These are phyloP conservation scores for Globisporangium polare DNA, from an alignment of 352 stramenopile species.

Conservation along the genomic window DNA sequence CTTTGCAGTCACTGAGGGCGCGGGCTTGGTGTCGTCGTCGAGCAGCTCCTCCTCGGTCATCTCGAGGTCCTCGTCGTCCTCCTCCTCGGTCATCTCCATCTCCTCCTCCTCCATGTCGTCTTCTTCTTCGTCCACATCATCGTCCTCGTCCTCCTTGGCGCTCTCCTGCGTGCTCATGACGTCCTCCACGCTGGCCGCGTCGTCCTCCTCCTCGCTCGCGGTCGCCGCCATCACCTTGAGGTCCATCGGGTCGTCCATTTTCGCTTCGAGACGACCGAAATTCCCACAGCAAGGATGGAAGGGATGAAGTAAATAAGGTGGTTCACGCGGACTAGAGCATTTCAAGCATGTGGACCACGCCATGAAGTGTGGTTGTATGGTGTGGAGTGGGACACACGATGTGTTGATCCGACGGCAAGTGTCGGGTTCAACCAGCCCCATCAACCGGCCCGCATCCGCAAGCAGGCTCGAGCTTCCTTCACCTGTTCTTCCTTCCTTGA, in stretches of 20 bases:
- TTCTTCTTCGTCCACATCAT: conserved; percentile 35
- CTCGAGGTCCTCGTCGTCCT: conserved; percentile 30
- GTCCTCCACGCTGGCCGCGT: conserved; percentile 14
- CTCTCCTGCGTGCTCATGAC: conserved; percentile 21
- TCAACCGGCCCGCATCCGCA: too few species aligned
- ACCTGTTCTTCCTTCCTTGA: background rate
- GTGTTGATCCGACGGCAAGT: background rate
- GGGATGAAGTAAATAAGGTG: background rate
- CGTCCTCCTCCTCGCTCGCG: conserved; percentile 13
- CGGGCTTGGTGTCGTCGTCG: conserved; percentile 12
- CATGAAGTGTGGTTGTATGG: too few species aligned
- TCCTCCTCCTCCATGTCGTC: conserved; percentile 25
- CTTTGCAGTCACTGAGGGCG: background rate
- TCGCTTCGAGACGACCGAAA: too few species aligned
- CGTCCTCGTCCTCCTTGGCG: conserved; percentile 33
- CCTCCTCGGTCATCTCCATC: conserved; percentile 37
- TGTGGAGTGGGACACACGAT: background rate
- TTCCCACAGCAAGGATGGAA: too few species aligned
- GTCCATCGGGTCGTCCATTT: conserved; percentile 1
- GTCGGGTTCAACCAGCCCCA: background rate
- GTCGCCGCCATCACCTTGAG: background rate
- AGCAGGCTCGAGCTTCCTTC: too few species aligned
- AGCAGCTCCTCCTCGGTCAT: conserved; percentile 19
- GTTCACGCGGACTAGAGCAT: background rate
- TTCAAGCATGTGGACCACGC: too few species aligned